Base-by-base conservation (phyloP, 805 yeast species). In the Isabelozyma gotoi region DNA sequence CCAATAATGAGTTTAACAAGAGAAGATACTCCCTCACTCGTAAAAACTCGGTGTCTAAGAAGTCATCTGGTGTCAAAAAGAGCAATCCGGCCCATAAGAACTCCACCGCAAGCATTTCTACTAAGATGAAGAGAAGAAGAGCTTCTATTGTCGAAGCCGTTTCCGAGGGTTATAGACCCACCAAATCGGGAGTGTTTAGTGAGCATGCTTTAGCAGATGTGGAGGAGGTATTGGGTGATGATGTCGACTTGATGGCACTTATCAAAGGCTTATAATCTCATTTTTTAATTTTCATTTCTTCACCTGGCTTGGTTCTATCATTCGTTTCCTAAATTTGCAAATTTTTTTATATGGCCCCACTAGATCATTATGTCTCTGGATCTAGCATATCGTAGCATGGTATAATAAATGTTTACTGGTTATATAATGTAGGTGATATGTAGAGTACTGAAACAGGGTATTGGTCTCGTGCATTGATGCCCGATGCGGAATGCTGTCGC, bases 101-200 rank as follows among this genome's bases (percentile, higher is more conserved):
- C 3, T 33, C 39, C 4, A 29, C 31, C 18, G 36, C 37, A 20
- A 18, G 35, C 6, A 40, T 53, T n/a, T 52, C 62, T 2, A 55
- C 70, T 5, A 69, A 65, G 49, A 64, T 51, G 59, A 63, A 57
- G 39, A 61, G 81, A 54, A 76, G 90, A 59, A 71, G 87, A 52
- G 84, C 84, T 39, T 82, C 88, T 45, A 75, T 81, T 41, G 85
- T 74, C 2, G 94, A 85, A 53, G 91, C 94, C 3, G 84, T 83
- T 7, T 78, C 81, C 7, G 92, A 86, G 58, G 91, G 91, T 8
- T 68, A 81, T 52, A 70, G 92, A 49, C 81, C 84, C 15, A 87
- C 95, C 0, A 85, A 80, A 54, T 79, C 81, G 48, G 95, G 95
- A 4, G 65, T 87, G 43, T 86, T 86, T 60, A 84, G 85, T 57